Evolutionary conservation across 352 stramenopile species (phyloP).

Genomic region (Globisporangium nunn): DNA sequence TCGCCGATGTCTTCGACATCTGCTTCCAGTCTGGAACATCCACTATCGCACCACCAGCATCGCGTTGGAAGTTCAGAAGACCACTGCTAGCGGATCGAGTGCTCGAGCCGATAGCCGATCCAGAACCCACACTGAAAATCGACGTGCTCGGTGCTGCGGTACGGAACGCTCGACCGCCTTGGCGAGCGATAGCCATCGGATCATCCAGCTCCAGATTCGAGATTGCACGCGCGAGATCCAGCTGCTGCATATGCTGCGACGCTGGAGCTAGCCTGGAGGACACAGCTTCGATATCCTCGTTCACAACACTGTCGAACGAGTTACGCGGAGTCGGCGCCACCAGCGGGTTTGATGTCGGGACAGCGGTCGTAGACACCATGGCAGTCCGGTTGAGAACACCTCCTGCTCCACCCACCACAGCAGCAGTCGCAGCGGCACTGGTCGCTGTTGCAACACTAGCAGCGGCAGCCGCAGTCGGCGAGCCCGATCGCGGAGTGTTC

Average conservation of each 20-base stretch:
- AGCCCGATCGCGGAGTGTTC: conserved; percentile 3
- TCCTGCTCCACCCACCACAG: background rate
- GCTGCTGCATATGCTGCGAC: conserved; percentile 69
- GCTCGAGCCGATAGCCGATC: conserved; percentile 37
- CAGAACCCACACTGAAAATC: conserved; percentile 65
- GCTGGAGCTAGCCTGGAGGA: conserved; percentile 38
- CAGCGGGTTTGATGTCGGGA: conserved; percentile 4
- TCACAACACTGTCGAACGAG: conserved; percentile 13
- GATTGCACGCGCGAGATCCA: conserved; percentile 68
- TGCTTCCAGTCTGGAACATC: conserved; percentile 54
- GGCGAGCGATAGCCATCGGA: conserved; percentile 55
- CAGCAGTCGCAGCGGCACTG: too few species aligned
- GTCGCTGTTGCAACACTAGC: background rate
- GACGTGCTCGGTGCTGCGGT: conserved; percentile 48
- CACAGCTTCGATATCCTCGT: conserved; percentile 14
- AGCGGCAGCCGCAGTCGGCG: conserved; percentile 3
- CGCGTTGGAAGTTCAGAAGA: conserved; percentile 41
- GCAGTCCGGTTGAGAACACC: background rate
- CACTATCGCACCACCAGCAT: conserved; percentile 36
- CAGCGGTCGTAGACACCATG: background rate
- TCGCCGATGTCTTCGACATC: conserved; percentile 48
- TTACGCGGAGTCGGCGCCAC: conserved; percentile 10
- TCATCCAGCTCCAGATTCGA: conserved; percentile 77
- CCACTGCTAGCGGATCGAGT: conserved; percentile 29
- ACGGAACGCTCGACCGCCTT: conserved; percentile 37